Evolutionary conservation across 2,329 filamentous ascomycete genomes (phyloP).

Genomic region (Aspergillus texensis): DNA sequence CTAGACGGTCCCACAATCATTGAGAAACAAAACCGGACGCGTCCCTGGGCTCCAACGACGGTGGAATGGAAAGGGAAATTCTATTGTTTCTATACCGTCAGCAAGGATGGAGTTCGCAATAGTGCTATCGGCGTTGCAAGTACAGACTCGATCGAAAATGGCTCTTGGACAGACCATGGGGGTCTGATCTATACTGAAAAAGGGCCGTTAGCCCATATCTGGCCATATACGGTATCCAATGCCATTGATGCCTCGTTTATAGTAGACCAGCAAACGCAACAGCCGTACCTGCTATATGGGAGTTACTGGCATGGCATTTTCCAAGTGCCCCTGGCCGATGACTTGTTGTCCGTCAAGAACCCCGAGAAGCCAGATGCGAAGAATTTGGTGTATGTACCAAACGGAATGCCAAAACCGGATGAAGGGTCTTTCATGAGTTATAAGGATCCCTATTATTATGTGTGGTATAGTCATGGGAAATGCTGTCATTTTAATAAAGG

Average conservation of each 20-base stretch:
- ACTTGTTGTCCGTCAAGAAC: conserved; percentile 33
- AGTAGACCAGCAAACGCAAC: conserved; percentile 25
- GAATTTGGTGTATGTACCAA: conserved; percentile 32
- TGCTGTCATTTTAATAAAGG: conserved; percentile 36
- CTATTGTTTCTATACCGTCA: conserved; percentile 43
- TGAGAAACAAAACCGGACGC: conserved; percentile 30
- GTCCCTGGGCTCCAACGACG: conserved; percentile 41
- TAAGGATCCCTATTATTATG: conserved; percentile 39
- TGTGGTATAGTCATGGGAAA: conserved; percentile 44
- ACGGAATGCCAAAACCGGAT: conserved; percentile 24
- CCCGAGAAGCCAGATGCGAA: conserved; percentile 25
- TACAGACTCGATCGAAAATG: conserved; percentile 25
- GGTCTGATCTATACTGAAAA: conserved; percentile 35
- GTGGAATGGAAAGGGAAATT: conserved; percentile 32
- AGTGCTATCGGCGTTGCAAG: conserved; percentile 43
- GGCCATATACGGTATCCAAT: conserved; percentile 39
- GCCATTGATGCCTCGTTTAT: conserved; percentile 41
- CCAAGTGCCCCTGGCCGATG: conserved; percentile 35
- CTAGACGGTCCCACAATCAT: conserved; percentile 34
- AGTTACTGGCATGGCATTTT: conserved; percentile 42
- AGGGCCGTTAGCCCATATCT: conserved; percentile 27
- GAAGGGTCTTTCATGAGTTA: conserved; percentile 44
- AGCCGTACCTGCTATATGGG: conserved; percentile 37
- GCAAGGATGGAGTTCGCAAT: conserved; percentile 29
- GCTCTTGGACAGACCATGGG: conserved; percentile 40